Evolutionary conservation across 2,329 filamentous ascomycete species (phyloP), one percentile per base, ranked within the genome.

Genomic region (Microcyclosporella mali): DNA sequence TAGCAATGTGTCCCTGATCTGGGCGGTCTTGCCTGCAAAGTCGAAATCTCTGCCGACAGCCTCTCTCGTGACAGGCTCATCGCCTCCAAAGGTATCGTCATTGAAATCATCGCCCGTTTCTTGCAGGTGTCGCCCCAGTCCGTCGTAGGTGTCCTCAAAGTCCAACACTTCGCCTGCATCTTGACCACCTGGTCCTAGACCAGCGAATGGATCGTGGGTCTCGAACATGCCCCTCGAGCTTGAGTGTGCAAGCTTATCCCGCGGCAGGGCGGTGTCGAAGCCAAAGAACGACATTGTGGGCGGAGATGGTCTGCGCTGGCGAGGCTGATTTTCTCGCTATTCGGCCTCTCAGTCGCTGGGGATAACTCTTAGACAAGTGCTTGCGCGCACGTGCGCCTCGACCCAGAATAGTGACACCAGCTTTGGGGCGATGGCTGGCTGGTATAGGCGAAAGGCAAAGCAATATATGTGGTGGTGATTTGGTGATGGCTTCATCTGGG

Each of bases 121-220:
- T 58, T 95, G 83, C 28, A 98, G 81, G 65, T 85, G 81, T 61
- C 95, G 85, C 43, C 88, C 92, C 31, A 98, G 74, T 14, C 90
- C 90, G 66, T 98, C 92, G 63, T 97, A 97, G 29, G 90, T 97
- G 62, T 98, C 88, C 58, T 98, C 92, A 56, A 97, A 98, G 58
- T 97, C 85, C 58, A 85, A 77, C 72, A 69, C 73, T 61, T 82
- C 77, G 55, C 82, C 79, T 46, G 83, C 77, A 46, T 76, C 74
- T 21, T 47, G 47, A 15, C 29, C 51, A 21, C 41, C 45, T 57
- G 70, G 75, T 56, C 85, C 82, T 44, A 95, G 78, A 45, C 85
- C 82, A 52, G 86, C 88, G 66, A 97, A 97, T 30, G 90, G 88
- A 67, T 98, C 88, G 56, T 62, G 85, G 77, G 47, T 75, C 67